Conservation (phyloP, 306 rosid species). For the Quillaja saponaria region DNA sequence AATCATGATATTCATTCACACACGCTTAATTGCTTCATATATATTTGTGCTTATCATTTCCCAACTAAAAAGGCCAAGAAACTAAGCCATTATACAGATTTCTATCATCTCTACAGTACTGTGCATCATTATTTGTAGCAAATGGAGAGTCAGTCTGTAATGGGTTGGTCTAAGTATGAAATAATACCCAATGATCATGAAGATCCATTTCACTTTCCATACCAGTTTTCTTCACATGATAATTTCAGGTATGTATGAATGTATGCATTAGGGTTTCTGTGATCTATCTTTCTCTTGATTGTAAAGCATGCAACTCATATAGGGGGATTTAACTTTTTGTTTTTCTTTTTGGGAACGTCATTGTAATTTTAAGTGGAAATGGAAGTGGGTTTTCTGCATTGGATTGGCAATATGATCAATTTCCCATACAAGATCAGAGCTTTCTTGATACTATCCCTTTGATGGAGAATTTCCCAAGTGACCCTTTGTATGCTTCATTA, state of each 20-base stretch:
- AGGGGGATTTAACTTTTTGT: background rate
- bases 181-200: constrained; percentile 24
- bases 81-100: too few relatives aligned
- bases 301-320: too few relatives aligned
- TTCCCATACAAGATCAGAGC: constrained; percentile 32
- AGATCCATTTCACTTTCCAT: constrained; percentile 28
- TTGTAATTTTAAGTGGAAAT: constrained; percentile 26
- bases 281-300: background rate
- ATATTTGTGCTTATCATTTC: too few relatives aligned
- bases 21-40: constrained; percentile 29
- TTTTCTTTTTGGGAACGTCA: too few relatives aligned
- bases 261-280: background rate
- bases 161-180: constrained; percentile 28
- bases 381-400: constrained; percentile 15
- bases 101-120: too few relatives aligned
- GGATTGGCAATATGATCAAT: constrained; percentile 37
- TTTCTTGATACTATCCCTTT: constrained; percentile 34
- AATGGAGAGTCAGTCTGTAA: constrained; percentile 28
- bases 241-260: constrained; percentile 36
- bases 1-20: constrained; percentile 5
- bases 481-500: constrained; percentile 29
- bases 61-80: too few relatives aligned
- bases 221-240: constrained; percentile 31
- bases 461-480: constrained; percentile 22
- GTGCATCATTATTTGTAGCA: too few relatives aligned